Base-by-base conservation (phyloP, 164 flowering plant species). In the Amborella trichopoda region DNA sequence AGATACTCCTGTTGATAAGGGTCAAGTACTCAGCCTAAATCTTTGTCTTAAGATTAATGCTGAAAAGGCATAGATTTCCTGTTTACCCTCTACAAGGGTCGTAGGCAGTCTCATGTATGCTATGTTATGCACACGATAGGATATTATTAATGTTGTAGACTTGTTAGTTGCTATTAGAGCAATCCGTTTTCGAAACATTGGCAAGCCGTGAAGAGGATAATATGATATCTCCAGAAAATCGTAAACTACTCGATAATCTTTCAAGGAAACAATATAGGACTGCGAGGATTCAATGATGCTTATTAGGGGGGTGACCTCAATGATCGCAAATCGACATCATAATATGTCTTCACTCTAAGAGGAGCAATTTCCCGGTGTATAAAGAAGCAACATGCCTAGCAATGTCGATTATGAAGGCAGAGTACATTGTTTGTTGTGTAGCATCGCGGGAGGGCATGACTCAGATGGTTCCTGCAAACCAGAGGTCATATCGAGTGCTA, bases 251-350 rank as follows among this genome's bases (percentile, higher is more conserved):
- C 25, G 10, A 5, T 19, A 11, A 21, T 6, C 11, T 48, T 20
- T 48, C 39, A 32, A 12, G 40, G 38, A 6, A 28, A 16, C 25
- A 16, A 30, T 22, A 10, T 48, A 26, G 4, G 39, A 16, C 3
- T 48, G 14, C 14, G 2, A 12, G 16, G 25, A 9, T 32, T 16
- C 23, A 32, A 5, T 4, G 39, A 48, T 48, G 26, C 26, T 2
- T 13, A 47, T 48, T 48, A n/a, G 37, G 24, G 3, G 1, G 17
- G 10, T 4, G 40, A 47, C 23, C 17, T 18, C 16, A 25, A 47
- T 47, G 50, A 47, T n/a, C n/a, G 39, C 22, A 47, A 47, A 32
- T 47, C 50, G 24, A 47, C 38, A 8, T 47, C 40, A 20, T 13
- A 17, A 11, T 47, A n/a, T 28, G 40, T 14, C 4, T 30, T 28